Evolutionary conservation across 345 rosid genomes (phyloP).

Genomic region (Acer saccharum): DNA sequence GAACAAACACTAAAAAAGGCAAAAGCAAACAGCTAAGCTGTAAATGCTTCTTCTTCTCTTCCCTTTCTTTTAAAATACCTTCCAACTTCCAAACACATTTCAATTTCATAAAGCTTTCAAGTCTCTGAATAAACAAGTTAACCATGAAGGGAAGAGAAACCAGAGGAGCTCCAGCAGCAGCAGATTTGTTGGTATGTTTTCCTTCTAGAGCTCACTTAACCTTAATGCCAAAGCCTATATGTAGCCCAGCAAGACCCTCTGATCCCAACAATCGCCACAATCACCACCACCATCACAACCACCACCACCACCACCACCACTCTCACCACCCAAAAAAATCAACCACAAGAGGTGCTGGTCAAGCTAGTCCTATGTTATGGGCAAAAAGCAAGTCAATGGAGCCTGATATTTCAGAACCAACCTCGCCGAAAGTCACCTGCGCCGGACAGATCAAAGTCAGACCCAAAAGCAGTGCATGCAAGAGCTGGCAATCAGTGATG

Average conservation of each 20-base stretch:
- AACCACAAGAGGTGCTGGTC: constrained; percentile 25
- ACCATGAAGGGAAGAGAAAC: constrained; percentile 76
- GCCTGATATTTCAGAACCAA: constrained; percentile 62
- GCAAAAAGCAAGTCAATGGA: constrained; percentile 59
- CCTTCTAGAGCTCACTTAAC: constrained; percentile 75
- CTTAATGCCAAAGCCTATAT: constrained; percentile 68
- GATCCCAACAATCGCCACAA: constrained; percentile 48
- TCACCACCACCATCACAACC: constrained; percentile 38
- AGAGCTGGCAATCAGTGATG: constrained; percentile 84
- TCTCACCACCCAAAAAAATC: constrained; percentile 41
- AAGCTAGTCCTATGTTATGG: constrained; percentile 69
- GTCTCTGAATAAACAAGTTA: not conserved
- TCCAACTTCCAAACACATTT: constrained; percentile 7
- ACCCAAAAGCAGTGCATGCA: constrained; percentile 55
- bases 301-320: constrained; percentile 26
- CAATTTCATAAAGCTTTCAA: constrained; percentile 22
- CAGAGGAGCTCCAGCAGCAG: constrained; percentile 59
- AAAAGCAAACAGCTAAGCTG: constrained; percentile 29
- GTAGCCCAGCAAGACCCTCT: constrained; percentile 67
- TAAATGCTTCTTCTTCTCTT: constrained; percentile 19
- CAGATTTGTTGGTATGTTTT: constrained; percentile 83
- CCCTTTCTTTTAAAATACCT: constrained; percentile 32
- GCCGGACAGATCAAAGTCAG: constrained; percentile 95
- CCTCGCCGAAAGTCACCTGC: constrained; percentile 89
- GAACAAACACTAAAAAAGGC: constrained; percentile 7